phyloP scores from a whole-genome alignment of 176 grass and related monocot genomes.

The Triticum urartu region DNA sequence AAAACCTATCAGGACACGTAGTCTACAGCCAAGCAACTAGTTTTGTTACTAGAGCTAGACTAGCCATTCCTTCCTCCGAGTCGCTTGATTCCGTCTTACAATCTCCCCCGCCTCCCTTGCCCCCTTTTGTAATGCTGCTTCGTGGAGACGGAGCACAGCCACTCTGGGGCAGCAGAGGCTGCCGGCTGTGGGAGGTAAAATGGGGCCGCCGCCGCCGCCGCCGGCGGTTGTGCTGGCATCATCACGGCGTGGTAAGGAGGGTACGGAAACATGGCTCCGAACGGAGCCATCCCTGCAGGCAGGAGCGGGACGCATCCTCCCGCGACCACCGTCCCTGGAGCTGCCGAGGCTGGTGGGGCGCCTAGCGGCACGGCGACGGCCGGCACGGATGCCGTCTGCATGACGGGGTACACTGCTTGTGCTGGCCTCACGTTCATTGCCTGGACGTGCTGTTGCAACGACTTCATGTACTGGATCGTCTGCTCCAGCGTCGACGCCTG shows the following conservation, averaged over 20 bases:
- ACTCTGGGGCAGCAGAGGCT: neutral
- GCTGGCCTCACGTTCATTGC: neutral
- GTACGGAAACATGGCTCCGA: neutral
- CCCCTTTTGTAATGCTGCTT: neutral
- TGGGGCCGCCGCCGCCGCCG: neutral
- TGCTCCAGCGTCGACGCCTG: slow-evolving; percentile 15
- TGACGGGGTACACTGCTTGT: neutral
- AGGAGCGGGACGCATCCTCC: no score
- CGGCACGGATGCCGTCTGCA: neutral
- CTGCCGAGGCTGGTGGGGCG: neutral
- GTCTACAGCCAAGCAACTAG: neutral
- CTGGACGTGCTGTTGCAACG: neutral
- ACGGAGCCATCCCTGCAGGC: neutral
- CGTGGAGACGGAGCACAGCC: neutral
- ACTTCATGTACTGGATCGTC: slow-evolving; percentile 15
- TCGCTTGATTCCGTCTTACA: neutral
- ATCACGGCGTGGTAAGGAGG: neutral
- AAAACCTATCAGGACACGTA: no score
- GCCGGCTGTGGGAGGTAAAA: neutral
- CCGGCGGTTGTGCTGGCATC: neutral
- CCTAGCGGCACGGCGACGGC: no score
- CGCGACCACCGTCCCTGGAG: no score
- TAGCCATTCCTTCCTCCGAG: neutral
- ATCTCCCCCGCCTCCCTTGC: neutral
- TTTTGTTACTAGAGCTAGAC: neutral